phyloP scores from a whole-genome alignment of 2,329 filamentous ascomycete genomes.

The Phoma sp. region DNA sequence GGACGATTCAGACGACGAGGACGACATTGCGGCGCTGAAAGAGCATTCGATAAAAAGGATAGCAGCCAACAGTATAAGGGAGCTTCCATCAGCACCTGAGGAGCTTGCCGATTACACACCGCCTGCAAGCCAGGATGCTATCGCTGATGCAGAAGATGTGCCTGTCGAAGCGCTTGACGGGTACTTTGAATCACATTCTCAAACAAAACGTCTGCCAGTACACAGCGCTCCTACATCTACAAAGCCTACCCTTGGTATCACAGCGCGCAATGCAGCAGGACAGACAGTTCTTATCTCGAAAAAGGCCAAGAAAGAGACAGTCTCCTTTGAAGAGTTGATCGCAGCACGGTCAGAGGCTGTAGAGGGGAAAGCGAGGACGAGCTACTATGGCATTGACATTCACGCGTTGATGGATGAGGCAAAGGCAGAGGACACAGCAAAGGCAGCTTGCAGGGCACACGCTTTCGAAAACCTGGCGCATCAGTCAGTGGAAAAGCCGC shows the following conservation, averaged over 20 bases:
- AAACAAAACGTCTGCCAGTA: conserved; percentile 20
- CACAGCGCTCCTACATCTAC: conserved; percentile 22
- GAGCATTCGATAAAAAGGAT: conserved; percentile 48
- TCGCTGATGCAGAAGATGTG: conserved; percentile 36
- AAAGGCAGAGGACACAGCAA: conserved; percentile 61
- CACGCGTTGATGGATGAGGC: conserved; percentile 79
- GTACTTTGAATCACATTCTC: conserved; percentile 33
- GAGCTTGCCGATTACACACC: conserved; percentile 38
- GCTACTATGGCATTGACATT: conserved; percentile 93
- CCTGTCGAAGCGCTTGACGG: conserved; percentile 38
- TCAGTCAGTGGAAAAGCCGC: conserved; percentile 49
- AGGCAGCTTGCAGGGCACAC: conserved; percentile 32
- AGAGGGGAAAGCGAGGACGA: conserved; percentile 70
- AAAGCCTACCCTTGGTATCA: conserved; percentile 25
- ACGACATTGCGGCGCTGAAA: conserved; percentile 46
- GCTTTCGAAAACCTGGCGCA: conserved; percentile 32
- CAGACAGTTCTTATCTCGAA: conserved; percentile 62
- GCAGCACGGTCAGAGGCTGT: conserved; percentile 69
- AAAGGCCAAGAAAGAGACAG: conserved; percentile 54
- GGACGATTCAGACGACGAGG: conserved; percentile 52
- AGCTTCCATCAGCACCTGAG: conserved; percentile 33
- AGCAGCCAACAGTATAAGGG: conserved; percentile 36
- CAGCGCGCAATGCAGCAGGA: conserved; percentile 61
- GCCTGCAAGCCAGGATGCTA: conserved; percentile 42
- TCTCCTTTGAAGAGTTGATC: conserved; percentile 70